Evolutionary conservation across 1,284 basidiomycete species (phyloP).

Genomic region (Neolentinus lepideus): DNA sequence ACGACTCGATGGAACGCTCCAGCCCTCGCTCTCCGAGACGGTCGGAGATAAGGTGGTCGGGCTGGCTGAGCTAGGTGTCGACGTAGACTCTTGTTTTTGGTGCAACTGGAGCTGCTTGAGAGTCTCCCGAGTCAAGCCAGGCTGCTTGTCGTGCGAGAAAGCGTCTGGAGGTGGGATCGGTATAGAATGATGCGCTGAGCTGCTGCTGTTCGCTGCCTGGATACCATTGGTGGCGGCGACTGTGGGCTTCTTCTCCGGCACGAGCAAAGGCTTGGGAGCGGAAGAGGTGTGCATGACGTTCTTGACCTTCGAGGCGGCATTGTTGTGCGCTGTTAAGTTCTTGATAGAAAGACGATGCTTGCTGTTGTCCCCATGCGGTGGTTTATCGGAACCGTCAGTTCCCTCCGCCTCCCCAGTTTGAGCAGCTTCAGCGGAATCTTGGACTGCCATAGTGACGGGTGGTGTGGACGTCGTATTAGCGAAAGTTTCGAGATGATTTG

Average conservation of each 20-base stretch:
- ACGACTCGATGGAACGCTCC: constrained; percentile 55
- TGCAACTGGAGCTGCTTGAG: constrained; percentile 33
- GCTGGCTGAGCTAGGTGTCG: constrained; percentile 28
- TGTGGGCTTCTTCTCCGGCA: neutral
- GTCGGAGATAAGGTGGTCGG: constrained; percentile 37
- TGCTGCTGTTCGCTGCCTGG: neutral
- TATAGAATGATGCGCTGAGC: constrained; percentile 17
- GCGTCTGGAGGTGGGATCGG: constrained; percentile 52
- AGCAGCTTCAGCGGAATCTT: neutral
- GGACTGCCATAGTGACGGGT: neutral
- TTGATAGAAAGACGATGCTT: constrained; percentile 1
- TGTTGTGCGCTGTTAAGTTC: neutral
- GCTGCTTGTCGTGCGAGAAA: constrained; percentile 43
- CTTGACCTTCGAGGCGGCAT: neutral
- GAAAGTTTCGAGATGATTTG: neutral
- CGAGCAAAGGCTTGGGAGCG: neutral
- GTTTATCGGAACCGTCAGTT: constrained; percentile 4
- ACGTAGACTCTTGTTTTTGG: constrained; percentile 21
- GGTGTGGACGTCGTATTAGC: neutral
- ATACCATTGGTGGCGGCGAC: neutral
- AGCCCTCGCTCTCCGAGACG: constrained; percentile 50
- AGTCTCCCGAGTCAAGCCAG: constrained; percentile 42
- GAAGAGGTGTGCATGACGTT: neutral
- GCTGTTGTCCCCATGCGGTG: neutral
- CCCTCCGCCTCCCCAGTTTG: neutral